These are phyloP conservation scores for Pythium myriotylum DNA, from an alignment of 352 stramenopile species.

Conservation along the genomic window DNA sequence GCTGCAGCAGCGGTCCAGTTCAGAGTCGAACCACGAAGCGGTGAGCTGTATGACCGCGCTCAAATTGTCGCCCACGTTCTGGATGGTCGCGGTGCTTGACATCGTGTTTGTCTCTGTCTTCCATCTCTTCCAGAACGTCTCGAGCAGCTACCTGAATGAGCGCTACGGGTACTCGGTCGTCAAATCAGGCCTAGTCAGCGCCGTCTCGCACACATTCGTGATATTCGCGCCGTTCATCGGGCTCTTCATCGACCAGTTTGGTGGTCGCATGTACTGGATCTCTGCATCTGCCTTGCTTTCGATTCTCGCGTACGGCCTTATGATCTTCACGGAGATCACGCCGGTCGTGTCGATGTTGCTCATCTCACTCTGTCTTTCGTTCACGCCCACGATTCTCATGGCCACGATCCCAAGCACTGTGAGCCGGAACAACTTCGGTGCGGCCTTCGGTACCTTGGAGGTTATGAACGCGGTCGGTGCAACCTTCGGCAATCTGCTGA, in stretches of 20 bases:
- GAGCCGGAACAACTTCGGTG: constrained; percentile 71
- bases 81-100: constrained; percentile 82
- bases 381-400: constrained; percentile 89
- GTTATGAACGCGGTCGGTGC: constrained; percentile 81
- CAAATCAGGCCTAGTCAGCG: constrained; percentile 84
- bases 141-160: constrained; percentile 85
- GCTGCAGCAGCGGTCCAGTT: constrained; percentile 28
- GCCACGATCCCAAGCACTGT: constrained; percentile 83
- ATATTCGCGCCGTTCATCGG: constrained; percentile 89
- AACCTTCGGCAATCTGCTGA: constrained; percentile 81
- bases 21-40: constrained; percentile 20
- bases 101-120: constrained; percentile 91
- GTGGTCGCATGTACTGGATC: constrained; percentile 84
- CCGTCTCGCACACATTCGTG: constrained; percentile 76
- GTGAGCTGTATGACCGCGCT: constrained; percentile 66
- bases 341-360: constrained; percentile 87
- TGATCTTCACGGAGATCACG: constrained; percentile 81
- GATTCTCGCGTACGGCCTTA: constrained; percentile 78
- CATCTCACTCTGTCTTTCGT: constrained; percentile 85
- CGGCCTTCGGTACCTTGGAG: constrained; percentile 89
- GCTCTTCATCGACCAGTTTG: constrained; percentile 87
- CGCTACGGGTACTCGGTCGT: constrained; percentile 85
- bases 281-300: constrained; percentile 67
- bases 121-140: constrained; percentile 92
- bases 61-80: constrained; percentile 87